Conservation (phyloP, 768 basidiomycete species). For the Suillus bovinus region DNA sequence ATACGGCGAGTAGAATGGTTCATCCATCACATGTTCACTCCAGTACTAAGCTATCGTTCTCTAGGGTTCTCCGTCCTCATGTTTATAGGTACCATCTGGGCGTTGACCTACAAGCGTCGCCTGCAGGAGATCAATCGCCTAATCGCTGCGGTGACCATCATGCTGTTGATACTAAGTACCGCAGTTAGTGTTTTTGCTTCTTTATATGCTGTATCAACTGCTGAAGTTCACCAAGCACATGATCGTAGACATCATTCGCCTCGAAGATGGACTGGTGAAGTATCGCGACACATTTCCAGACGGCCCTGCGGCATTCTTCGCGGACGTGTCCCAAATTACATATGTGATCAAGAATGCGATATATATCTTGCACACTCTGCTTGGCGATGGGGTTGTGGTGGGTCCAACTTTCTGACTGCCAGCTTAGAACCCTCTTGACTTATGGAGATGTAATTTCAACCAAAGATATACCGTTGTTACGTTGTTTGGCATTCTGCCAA, state of each 20-base stretch:
- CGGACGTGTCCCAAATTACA: slow-evolving; percentile 20
- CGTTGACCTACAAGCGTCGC: slow-evolving; percentile 14
- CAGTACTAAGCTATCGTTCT: neutral
- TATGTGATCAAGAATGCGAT: slow-evolving; percentile 28
- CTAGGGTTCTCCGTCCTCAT: slow-evolving; percentile 28
- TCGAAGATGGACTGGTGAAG: slow-evolving; percentile 21
- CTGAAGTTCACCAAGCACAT: slow-evolving; percentile 13
- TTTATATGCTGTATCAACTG: neutral
- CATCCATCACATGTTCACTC: neutral
- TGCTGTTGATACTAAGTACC: slow-evolving; percentile 24
- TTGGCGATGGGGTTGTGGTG: slow-evolving; percentile 13
- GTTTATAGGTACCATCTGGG: slow-evolving; percentile 25
- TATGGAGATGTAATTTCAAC: neutral
- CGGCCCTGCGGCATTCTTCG: slow-evolving; percentile 28
- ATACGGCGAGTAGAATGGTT: slow-evolving; percentile 18
- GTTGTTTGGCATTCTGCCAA: slow-evolving; percentile 15
- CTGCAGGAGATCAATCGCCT: slow-evolving; percentile 11
- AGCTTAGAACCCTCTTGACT: neutral
- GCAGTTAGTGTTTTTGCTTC: slow-evolving; percentile 14
- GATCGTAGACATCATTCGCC: slow-evolving; percentile 17
- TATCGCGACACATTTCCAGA: slow-evolving; percentile 20
- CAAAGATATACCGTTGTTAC: slow-evolving; percentile 20
- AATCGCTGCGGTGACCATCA: slow-evolving; percentile 18
- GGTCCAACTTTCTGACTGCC: neutral
- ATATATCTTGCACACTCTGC: slow-evolving; percentile 17